Base-by-base conservation (phyloP, 352 stramenopile genomes). In the Phytophthora kernoviae region DNA sequence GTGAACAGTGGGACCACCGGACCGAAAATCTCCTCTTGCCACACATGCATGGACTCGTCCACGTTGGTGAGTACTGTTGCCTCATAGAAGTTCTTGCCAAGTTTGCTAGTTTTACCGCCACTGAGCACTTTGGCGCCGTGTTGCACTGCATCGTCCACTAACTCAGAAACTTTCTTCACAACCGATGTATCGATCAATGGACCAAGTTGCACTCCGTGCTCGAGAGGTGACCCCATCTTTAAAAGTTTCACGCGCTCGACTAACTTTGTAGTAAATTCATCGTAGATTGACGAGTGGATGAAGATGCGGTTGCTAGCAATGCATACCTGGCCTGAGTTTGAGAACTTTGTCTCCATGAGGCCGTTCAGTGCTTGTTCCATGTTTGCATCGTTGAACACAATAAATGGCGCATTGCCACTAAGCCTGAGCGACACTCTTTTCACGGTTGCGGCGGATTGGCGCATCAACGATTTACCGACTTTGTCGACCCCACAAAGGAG, bases 1-100 rank as follows among this genome's bases (percentile, higher is more conserved):
- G 69, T 82, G 43, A 84, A 88, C 15, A 99, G 74, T 20, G 91
- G 74, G 14, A 96, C 81, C 21, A 99, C 80, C 2, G 97, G 97
- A 6, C 96, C 97, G 74, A 99, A 99, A 30, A 90, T 98, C 76
- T 99, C 96, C 60, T 97, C 73, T 32, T 73, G 64, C 68, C 94
- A 86, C 10, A 97, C 68, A 33, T 67, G 71, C 82, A 99, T 98
- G 9, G 83, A 61, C 5, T 81, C 77, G 30, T 85, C 68, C 15
- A 93, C 68, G 41, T 90, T 69, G n/a, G 68, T 84, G 21, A 99
- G 62, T 18, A 99, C 83, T 0, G 96, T 99, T 2, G 97, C 89
- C 52, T 91, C 66, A 77, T 95, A 99, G 80, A 96, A 99, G 61
- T 97, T 94, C n/a, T 66, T 64, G 49, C 77, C 70, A 18, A 91